Evolutionary conservation across 352 stramenopile genomes (phyloP), one percentile per base, ranked within the genome.

Genomic region (Saprolegnia diclina): DNA sequence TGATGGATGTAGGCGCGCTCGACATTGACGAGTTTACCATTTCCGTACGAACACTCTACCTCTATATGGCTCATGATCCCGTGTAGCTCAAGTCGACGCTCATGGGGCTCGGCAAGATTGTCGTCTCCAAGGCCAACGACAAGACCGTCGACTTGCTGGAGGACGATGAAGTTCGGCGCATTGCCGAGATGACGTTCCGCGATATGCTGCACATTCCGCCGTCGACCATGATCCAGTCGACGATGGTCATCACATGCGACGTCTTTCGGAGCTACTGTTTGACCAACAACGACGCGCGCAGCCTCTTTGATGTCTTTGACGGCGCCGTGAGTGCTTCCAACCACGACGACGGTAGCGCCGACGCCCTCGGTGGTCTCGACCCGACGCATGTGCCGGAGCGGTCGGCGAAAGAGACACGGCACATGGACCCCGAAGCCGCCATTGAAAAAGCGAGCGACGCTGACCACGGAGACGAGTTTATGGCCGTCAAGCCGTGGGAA

Each of bases 21-120:
- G 82, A 92, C 61, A 67, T 94, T 38, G 86, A 92, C 38, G 85
- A 94, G 67, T 85, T 92, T 64, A 91, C 82, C n/a, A 92, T 94
- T 64, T 92, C 86, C 21, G 63, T 69, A 53, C 21, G 44, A 19
- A 19, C 18, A 5, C 26, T 9, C 46, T 24, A 38, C 9, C 2
- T 50, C 40, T 57, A 56, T 6, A 24, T 44, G 29, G 19, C n/a
- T 29, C 62, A 4, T 38, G 26, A 22, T 52, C 11, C n/a, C 46
- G 22, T 22, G 32, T 57, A 69, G 63, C 75, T 94, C 38, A 94
- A 94, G 74, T 94, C 86, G 46, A 92, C 86, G 18, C 71, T 94
- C 37, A 72, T 77, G 10, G 86, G 86, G 9, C 73, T 94, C 26
- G 57, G 72, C 10, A 90, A 92, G 56, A 84, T 92, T 32, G 56